Conservation (phyloP, 2,329 filamentous ascomycete species). For the Ophiostoma himal-ulmi region DNA sequence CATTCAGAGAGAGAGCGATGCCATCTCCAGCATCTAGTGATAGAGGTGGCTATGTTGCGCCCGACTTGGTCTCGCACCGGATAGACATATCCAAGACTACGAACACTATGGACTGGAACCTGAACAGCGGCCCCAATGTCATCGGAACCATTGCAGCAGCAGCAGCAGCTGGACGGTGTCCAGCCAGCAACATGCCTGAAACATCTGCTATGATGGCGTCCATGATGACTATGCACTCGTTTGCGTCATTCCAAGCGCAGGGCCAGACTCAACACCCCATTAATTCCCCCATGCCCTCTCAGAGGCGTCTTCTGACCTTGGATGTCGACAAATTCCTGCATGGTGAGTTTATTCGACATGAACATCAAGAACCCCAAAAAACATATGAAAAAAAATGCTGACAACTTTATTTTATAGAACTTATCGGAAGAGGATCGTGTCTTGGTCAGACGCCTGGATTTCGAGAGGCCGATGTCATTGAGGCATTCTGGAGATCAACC, state of each 20-base stretch:
- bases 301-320: slow-evolving; percentile 21
- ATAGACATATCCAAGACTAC: neutral
- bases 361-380: neutral
- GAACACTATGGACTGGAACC: neutral
- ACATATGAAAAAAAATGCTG: neutral
- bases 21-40: neutral
- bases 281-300: neutral
- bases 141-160: neutral
- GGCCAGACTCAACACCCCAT: neutral
- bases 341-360: slow-evolving; percentile 23
- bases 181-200: neutral
- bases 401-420: slow-evolving; percentile 26
- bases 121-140: neutral
- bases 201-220: neutral
- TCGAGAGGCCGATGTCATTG: slow-evolving; percentile 30
- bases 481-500: slow-evolving; percentile 27
- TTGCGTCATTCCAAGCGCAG: neutral
- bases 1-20: neutral
- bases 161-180: neutral
- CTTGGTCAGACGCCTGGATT: slow-evolving; percentile 33
- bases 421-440: slow-evolving; percentile 30
- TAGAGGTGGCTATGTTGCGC: neutral
- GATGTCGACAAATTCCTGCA: slow-evolving; percentile 30
- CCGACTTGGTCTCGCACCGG: neutral
- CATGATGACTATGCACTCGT: neutral